Evolutionary conservation across 2,329 filamentous ascomycete genomes (phyloP).

Genomic region (Cercospora janseana): DNA sequence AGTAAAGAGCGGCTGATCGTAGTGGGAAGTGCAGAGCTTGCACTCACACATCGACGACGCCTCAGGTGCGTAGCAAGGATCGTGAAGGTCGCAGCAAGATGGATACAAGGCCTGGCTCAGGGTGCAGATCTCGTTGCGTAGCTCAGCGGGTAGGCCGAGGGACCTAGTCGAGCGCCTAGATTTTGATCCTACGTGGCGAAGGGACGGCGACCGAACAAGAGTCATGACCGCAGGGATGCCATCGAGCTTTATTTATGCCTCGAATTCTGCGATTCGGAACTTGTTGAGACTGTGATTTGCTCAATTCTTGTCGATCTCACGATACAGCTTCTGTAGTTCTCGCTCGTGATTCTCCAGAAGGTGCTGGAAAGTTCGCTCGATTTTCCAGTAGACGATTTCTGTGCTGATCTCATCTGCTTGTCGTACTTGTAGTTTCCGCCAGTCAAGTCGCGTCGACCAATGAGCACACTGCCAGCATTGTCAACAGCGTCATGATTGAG

Average conservation of each 20-base stretch:
- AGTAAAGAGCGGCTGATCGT: not conserved
- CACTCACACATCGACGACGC: not conserved
- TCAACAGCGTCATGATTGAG: not conserved
- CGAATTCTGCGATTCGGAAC: not conserved
- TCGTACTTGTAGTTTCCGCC: not conserved
- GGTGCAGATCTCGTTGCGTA: not conserved
- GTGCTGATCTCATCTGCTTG: not conserved
- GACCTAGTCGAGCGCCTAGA: not conserved
- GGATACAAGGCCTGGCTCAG: not conserved
- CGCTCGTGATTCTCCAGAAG: too few relatives aligned
- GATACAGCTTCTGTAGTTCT: not conserved
- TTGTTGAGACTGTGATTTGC: too few relatives aligned
- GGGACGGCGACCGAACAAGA: not conserved
- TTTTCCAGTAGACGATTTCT: not conserved
- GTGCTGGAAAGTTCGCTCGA: not conserved
- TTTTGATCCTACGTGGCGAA: not conserved
- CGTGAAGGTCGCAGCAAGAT: not conserved
- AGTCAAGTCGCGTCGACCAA: not conserved
- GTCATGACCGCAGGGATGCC: not conserved
- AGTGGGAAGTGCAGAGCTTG: not conserved
- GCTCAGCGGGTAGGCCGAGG: not conserved
- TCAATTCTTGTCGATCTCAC: not conserved
- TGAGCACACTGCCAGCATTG: not conserved
- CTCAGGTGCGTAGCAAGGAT: not conserved
- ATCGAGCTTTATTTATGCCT: not conserved